Conservation (phyloP, 2,329 filamentous ascomycete species). For the Tolypocladium amazonense region DNA sequence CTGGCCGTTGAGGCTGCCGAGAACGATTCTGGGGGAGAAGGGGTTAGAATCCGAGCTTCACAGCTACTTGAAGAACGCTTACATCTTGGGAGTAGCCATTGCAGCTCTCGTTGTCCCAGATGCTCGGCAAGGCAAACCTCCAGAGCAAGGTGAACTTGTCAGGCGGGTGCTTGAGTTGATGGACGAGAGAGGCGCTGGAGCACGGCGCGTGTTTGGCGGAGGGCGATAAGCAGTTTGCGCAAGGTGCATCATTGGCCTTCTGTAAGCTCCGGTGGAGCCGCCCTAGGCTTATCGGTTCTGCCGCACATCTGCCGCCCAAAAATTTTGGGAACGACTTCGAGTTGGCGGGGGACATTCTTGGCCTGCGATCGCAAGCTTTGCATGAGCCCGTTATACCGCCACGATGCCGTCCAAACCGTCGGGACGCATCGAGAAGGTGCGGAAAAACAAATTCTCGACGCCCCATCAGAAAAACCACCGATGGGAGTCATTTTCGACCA, state of each 20-base stretch:
- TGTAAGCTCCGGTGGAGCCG: conserved; percentile 1
- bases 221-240: conserved; percentile 23
- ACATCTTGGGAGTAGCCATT: conserved; percentile 42
- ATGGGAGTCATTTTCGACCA: conserved; percentile 84
- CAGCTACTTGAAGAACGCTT: conserved; percentile 9
- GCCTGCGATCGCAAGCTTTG: conserved; percentile 10
- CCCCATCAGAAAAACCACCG: conserved; percentile 72
- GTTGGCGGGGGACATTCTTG: conserved; percentile 13
- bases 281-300: conserved; percentile 23
- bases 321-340: conserved; percentile 15
- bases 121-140: not conserved
- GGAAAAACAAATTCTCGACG: conserved; percentile 60
- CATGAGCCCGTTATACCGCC: conserved; percentile 18
- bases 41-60: not conserved
- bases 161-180: conserved; percentile 1
- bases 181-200: not conserved
- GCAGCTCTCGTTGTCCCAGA: conserved; percentile 1
- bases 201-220: conserved; percentile 2
- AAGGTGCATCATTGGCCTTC: conserved; percentile 17
- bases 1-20: conserved; percentile 75
- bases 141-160: too few relatives aligned
- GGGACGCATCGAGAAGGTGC: conserved; percentile 58
- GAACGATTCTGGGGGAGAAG: conserved; percentile 50
- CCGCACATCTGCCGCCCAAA: conserved; percentile 22
- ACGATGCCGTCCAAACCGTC: conserved; percentile 53